Evolutionary conservation across 78 protist genomes (phyloP), one percentile per base, ranked within the genome.

Genomic region (Dictyostelium capitatum): DNA sequence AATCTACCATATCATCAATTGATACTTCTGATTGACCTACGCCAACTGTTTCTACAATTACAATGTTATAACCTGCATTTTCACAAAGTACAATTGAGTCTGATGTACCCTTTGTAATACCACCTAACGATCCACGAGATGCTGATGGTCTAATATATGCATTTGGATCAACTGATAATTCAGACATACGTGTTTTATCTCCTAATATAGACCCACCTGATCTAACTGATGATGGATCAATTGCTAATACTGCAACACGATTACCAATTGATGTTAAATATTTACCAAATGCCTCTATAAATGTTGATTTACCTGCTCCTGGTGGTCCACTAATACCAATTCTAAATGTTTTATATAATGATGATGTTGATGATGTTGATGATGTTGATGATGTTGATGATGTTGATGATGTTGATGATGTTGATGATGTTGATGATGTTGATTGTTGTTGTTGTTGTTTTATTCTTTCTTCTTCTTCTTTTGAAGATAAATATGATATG

Each of bases 11-110:
- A 23, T 97, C 96, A 3, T 96, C 96, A 6, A 97, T 99, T 11
- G 79, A 85, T 1, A 84, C 75, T 78, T 99, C 99, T 0, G 97
- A 83, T 89, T 99, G 99, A 15, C 99, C 99, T 19, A 98, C 99
- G 1, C 99, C 99, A n/a, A 99, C 99, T 3, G 99, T 99, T 70
- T 99, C 99, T 8, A 99, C 90, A 12, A 99, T 41, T 32, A 96
- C 57, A 6, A 95, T 85, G 54, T 98, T 97, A 74, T 81, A 98
- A 6, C 98, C 99, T 1, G 89, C 94, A n/a, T 89, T 89, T 64
- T 99, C 99, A 80, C 98, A 98, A 46, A 99, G 91, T 17, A 77
- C 77, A 15, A 95, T 92, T 0, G 97, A 92, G 11, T 99, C 99
- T n/a, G 85, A 77, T 1, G 99, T 98, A n/a, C 72, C 56, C 20